Conservation (phyloP, 202 grass and related monocot genomes). For the Elaeis oleifera region DNA sequence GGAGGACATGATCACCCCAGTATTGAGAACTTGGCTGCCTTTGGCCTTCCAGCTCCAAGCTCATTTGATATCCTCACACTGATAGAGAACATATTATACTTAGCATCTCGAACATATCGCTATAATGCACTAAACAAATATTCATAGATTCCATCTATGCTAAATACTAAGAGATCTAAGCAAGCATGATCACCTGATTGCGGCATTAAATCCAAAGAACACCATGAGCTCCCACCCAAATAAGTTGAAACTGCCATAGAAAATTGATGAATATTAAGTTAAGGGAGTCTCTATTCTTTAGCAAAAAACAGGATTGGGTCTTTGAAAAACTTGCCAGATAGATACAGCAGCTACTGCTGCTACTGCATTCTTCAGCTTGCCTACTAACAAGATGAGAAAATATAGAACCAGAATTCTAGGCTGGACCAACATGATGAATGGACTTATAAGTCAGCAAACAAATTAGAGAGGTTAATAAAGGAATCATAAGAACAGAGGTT, state of each 20-base stretch:
- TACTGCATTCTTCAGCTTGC: constrained; percentile 58
- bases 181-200: constrained; percentile 38
- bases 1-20: no score
- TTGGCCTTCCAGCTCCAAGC: constrained; percentile 56
- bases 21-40: constrained; percentile 30
- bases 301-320: neutral
- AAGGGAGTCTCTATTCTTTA: neutral
- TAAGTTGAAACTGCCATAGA: constrained; percentile 47
- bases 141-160: neutral
- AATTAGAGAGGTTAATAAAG: no score
- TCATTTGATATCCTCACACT: constrained; percentile 75
- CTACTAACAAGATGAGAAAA: constrained; percentile 69
- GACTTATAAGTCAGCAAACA: no score
- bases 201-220: constrained; percentile 71
- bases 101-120: neutral
- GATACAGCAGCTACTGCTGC: constrained; percentile 74
- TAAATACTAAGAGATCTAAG: neutral
- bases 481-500: no score
- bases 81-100: constrained; percentile 3
- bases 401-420: constrained; percentile 88
- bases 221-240: constrained; percentile 71
- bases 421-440: constrained; percentile 9
- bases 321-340: constrained; percentile 40
- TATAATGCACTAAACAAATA: neutral
- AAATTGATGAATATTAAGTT: neutral